Percentiles rank a stretch among this genome's conserved stretches.
Conservation (phyloP, 768 basidiomycete genomes). For the Xerocomellus intermedius region DNA sequence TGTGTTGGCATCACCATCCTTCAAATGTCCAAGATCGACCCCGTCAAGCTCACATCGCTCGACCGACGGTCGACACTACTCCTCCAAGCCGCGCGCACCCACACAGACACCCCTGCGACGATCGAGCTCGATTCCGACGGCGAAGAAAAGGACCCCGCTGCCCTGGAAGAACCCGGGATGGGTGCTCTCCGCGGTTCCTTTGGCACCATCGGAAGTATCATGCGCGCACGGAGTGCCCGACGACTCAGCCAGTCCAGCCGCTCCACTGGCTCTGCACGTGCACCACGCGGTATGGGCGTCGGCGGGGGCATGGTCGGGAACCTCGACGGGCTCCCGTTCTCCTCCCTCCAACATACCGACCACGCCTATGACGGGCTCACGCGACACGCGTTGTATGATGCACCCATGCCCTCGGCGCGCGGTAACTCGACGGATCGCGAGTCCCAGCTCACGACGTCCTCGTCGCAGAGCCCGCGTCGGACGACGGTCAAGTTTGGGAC, state of each 20-base stretch:
- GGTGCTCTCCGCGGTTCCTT: slow-evolving; percentile 90
- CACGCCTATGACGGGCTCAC: slow-evolving; percentile 52
- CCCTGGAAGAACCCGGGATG: slow-evolving; percentile 87
- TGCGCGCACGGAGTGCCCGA: slow-evolving; percentile 60
- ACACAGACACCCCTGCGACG: slow-evolving; percentile 53
- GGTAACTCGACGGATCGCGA: slow-evolving; percentile 40
- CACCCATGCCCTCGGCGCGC: slow-evolving; percentile 59
- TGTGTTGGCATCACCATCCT: slow-evolving; percentile 92
- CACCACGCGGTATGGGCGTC: slow-evolving; percentile 21
- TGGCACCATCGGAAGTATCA: slow-evolving; percentile 88
- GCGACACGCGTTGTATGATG: slow-evolving; percentile 86
- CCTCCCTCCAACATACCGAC: slow-evolving; percentile 30
- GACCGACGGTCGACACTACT: slow-evolving; percentile 90
- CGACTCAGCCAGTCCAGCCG: slow-evolving; percentile 49
- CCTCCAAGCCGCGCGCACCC: slow-evolving; percentile 75
- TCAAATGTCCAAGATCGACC: slow-evolving; percentile 95
- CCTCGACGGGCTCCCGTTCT: slow-evolving; percentile 21
- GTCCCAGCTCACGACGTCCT: slow-evolving; percentile 29
- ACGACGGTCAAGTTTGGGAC: slow-evolving; percentile 77
- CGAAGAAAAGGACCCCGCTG: slow-evolving; percentile 63
- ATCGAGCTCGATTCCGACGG: slow-evolving; percentile 35
- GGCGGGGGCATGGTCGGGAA: slow-evolving; percentile 31
- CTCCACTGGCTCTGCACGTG: slow-evolving; percentile 23
- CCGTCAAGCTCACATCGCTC: slow-evolving; percentile 69
- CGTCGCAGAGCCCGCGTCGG: slow-evolving; percentile 33